Percentiles rank a stretch among this genome's conserved stretches.
Evolutionary conservation across 768 basidiomycete species (phyloP).

Genomic region (Pholiota conissans): DNA sequence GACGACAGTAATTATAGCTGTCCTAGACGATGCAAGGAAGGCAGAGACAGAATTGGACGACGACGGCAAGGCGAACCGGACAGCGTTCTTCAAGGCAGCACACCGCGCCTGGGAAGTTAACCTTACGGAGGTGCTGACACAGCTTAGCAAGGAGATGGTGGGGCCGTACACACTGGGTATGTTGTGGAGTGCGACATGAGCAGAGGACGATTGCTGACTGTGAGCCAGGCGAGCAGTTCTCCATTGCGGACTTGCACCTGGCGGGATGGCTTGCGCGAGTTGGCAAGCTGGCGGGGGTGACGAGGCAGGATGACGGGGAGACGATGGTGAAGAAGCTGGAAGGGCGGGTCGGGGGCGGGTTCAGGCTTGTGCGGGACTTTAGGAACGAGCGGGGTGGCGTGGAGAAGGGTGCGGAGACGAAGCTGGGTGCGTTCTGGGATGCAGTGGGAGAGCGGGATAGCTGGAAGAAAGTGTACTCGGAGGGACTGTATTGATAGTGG

Average conservation of each 20-base stretch:
- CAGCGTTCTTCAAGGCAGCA: conserved; percentile 51
- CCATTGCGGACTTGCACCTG: conserved; percentile 79
- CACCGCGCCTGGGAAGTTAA: conserved; percentile 52
- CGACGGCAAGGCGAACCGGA: conserved; percentile 38
- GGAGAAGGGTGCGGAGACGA: conserved; percentile 47
- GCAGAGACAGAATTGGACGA: conserved; percentile 36
- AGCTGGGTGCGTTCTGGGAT: conserved; percentile 75
- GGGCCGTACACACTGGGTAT: conserved; percentile 68
- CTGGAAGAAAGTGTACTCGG: conserved; percentile 66
- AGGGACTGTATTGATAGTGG: conserved; percentile 42
- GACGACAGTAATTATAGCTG: conserved; percentile 41
- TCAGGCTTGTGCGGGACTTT: conserved; percentile 44
- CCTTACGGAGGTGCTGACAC: conserved; percentile 44
- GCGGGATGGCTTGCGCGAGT: conserved; percentile 73
- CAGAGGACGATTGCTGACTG: neutral
- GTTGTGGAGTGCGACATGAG: conserved; percentile 18
- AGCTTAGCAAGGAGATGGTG: conserved; percentile 56
- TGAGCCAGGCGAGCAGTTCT: conserved; percentile 74
- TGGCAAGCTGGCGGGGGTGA: conserved; percentile 57
- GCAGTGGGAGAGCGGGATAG: conserved; percentile 61
- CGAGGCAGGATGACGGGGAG: conserved; percentile 48
- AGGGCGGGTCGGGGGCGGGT: conserved; percentile 45
- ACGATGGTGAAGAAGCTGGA: conserved; percentile 52
- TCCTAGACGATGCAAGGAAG: conserved; percentile 46
- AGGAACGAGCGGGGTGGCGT: conserved; percentile 29